Base-by-base conservation (phyloP, 2,329 filamentous ascomycete genomes). In the Neofusicoccum umdonicola region DNA sequence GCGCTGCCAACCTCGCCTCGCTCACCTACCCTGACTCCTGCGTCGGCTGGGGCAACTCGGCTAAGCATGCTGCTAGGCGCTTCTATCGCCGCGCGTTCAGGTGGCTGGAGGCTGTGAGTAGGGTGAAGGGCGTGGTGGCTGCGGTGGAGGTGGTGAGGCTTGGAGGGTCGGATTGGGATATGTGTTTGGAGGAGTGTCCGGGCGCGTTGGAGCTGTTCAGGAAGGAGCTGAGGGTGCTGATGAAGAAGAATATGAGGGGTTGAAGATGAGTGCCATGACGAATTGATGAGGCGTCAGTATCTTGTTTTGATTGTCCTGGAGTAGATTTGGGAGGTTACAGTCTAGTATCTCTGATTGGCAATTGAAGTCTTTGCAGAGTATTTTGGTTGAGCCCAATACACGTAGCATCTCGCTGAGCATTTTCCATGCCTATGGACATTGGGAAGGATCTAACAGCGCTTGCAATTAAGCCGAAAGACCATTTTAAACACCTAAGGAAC, bases 41-140 rank as follows among this genome's bases (percentile, higher is more conserved):
- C 17, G 68, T 74, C n/a, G 66, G 66, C 5, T 48, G 7, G 0
- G 35, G 70, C 1, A 62, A 65, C 4, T 66, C 56, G 31, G 58
- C 64, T 7, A 12, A 47, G 7, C 31, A 58, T 0, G 12, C 67
- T 4, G 75, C 75, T 1, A 70, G 69, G 9, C 70, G 72, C 27
- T 57, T 78, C 37, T 78, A 76, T 54, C 76, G 75, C 8, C 72
- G 77, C 50, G 74, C 70, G 0, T 76, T 76, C 35, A 70, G 72
- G 3, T 78, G 74, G 75, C 66, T 78, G 7, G 76, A 78, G 48
- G 72, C 72, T 0, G 67, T 76, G 9, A 74, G 69, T 2, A 52
- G 57, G 11, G 69, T 68, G 3, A 74, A 70, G 51, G 71, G 72
- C 13, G 13, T 57, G 3, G 22, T 31, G 12, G 54, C 34, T 22